Conservation (phyloP, 805 yeast genomes). For the Saccharomyces mikatae region DNA sequence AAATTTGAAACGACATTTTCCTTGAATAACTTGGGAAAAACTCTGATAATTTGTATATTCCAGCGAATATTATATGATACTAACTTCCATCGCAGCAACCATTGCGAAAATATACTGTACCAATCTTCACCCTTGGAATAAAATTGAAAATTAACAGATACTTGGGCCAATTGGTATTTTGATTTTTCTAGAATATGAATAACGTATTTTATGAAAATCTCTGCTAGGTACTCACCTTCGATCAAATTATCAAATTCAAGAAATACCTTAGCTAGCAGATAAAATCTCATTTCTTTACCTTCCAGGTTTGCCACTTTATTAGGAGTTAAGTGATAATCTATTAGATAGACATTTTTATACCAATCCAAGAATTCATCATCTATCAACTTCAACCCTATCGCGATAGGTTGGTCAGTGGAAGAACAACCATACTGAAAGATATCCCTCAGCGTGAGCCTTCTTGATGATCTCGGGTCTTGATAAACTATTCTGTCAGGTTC, state of each 20-base stretch:
- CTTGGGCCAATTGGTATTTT: slow-evolving; percentile 34
- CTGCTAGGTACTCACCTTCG: slow-evolving; percentile 34
- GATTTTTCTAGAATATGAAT: slow-evolving; percentile 31
- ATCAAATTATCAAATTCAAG: slow-evolving; percentile 32
- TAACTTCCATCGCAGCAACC: slow-evolving; percentile 33
- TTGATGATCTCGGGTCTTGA: slow-evolving; percentile 13
- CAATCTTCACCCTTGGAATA: slow-evolving; percentile 10
- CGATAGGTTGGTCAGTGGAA: slow-evolving; percentile 11
- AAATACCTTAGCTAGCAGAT: slow-evolving; percentile 30
- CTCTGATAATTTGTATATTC: slow-evolving; percentile 32
- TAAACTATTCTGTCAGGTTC: slow-evolving; percentile 33
- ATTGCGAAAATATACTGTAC: slow-evolving; percentile 32
- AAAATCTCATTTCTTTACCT: slow-evolving; percentile 21
- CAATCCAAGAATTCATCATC: slow-evolving; percentile 24
- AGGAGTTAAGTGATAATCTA: slow-evolving; percentile 18
- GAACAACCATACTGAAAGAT: slow-evolving; percentile 13
- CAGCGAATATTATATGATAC: slow-evolving; percentile 35
- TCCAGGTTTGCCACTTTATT: slow-evolving; percentile 8
- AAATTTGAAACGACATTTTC: slow-evolving; percentile 21
- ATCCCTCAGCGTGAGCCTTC: slow-evolving; percentile 19
- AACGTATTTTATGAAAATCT: slow-evolving; percentile 28
- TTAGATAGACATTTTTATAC: slow-evolving; percentile 19
- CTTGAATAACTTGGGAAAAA: slow-evolving; percentile 21
- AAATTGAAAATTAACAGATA: slow-evolving; percentile 31
- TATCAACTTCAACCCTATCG: slow-evolving; percentile 26